Base-by-base conservation (phyloP, 129 eudicot species). In the Artemisia tridentata region DNA sequence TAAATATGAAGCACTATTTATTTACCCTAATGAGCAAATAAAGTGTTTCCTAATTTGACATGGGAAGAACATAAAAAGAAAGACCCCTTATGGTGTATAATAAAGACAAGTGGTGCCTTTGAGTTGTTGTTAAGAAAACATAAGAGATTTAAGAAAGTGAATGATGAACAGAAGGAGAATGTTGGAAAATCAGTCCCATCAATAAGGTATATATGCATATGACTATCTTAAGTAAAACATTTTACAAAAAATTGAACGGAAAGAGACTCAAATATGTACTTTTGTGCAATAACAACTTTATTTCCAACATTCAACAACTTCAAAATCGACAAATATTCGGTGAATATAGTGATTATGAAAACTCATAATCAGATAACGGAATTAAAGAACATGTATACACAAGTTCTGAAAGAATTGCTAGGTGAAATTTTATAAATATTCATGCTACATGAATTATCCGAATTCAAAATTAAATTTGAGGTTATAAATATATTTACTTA, bases 121-220 rank as follows among this genome's bases (percentile, higher is more conserved):
- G 76, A 77, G 81, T 77, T 77, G 29, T 16, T 77, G 18, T 70
- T 63, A 77, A 70, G 81, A 51, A 69, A 77, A 27, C 76, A 62
- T 58, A 52, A 75, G 69, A 69, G 62, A 25, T 63, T 71, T 43
- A 71, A 71, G 81, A 71, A 69, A 69, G 62, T 52, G 75, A 61
- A 63, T 77, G 81, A 63, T 77, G 76, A 77, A 77, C 72, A 77
- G 72, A 77, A 77, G 76, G 58, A 78, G 81, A 78, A 78, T 78
- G 77, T 78, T 78, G 81, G 81, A 53, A 71, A 70, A 62, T 78
- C 77, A 78, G 72, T 78, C 76, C 67, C 72, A 71, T 70, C 81
- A 77, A 43, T 46, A 70, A 70, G 81, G 72, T 63, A 63, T 77
- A 70, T 77, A 77, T 53, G 76, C 23, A 69, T 70, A 27, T 71